Base-by-base conservation (phyloP, 139 green algal species). In the Coccomyxa sp. region DNA sequence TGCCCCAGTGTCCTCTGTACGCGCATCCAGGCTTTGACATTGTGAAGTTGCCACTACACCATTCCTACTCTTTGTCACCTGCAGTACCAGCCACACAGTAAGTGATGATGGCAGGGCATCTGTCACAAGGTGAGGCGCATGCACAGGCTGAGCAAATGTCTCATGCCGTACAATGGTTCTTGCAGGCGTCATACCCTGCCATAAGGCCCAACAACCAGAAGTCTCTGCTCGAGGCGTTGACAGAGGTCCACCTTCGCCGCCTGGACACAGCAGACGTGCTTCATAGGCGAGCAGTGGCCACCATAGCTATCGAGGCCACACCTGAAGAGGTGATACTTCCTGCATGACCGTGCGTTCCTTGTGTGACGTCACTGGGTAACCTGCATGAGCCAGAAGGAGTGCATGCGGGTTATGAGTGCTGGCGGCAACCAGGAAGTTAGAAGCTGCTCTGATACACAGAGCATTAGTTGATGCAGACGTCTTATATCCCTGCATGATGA, bases 171-270 rank as follows among this genome's bases (percentile, higher is more conserved):
- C 18, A 58, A 6, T 7, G 22, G 50, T 4, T 7, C 50, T 10
- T 39, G 64, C 64, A 72, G 64, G 27, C 64, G 29, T 72, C 64
- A 5, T 75, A 70, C 68, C 64, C 76, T 33, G 37, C 70, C 6
- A 27, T 80, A 9, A 55, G 76, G n/a, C 54, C 40, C n/a, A 33
- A 24, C n/a, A 64, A 64, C 54, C 44, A 75, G 64, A 44, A 50
- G 27, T 64, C 50, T 31, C 5, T 64, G 38, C 73, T 71, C 24
- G n/a, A 71, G 44, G 74, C 74, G 4, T 22, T 64, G 2, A 68
- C 71, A 5, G 83, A 91, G 73, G 83, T 92, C 4, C 88, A 92
- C 73, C 72, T 92, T 29, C 79, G 88, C 3, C 68, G 86, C 0
- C 76, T 92, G 8, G 88, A 92, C 77, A 72, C 34, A 8, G 44